Evolutionary conservation across 169 alveolate genomes (phyloP), one percentile per base, ranked within the genome.

Genomic region (Eimeria zaria): DNA sequence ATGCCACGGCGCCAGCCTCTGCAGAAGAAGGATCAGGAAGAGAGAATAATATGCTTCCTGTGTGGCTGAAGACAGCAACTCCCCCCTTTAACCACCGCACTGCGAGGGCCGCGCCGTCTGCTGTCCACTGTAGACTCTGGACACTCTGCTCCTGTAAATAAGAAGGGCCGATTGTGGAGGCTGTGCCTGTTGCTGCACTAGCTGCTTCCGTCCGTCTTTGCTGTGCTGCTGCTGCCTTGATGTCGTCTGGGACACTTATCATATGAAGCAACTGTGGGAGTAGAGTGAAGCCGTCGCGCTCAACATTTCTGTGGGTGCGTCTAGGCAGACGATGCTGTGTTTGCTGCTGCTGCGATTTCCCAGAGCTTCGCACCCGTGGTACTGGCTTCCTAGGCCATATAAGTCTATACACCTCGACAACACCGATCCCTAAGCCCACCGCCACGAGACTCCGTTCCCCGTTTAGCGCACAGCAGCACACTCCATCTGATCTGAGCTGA

Each of bases 41-140:
- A 3, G 89, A 41, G 69, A 83, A 51, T 22, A 83, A 73, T 2
- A 93, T 48, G 78, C 89, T 30, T 12, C 96, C 94, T n/a, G 89
- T 83, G 53, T 93, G 81, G 46, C 94, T 62, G 80, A 67, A 93
- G 94, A 93, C 96, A 20, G 96, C 96, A 18, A 83, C 18, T 24
- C 81, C 93, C 44, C 93, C 93, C 62, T 53, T 87, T 11, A 53
- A 16, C 96, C 92, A 92, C 78, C 67, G 73, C 62, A 80, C 96
- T 27, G 62, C 89, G 7, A 83, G 87, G 78, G 96, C 94, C 24
- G 90, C 76, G 55, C 94, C 96, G 88, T 80, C 94, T n/a, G 62
- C 88, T 36, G 88, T 55, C 94, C 96, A 93, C 44, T 36, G 78
- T 62, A 93, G 80, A 14, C 92, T 83, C 67, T 83, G 88, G 62